Evolutionary conservation across 768 basidiomycete genomes (phyloP), one percentile per base, ranked within the genome.

Genomic region (Trametes cinnabarina): DNA sequence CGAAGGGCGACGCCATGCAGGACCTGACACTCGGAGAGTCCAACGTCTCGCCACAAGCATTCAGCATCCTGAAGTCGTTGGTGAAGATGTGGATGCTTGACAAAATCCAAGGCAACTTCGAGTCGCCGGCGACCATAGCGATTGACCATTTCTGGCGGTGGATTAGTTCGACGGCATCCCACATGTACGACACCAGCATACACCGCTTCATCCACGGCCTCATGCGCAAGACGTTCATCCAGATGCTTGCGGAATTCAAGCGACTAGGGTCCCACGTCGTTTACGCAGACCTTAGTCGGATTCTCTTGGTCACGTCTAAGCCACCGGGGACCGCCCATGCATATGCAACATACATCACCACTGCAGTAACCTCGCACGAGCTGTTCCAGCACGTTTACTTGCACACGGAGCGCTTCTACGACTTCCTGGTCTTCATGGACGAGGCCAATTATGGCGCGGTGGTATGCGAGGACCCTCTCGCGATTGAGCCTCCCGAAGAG

Each of bases 141-240:
- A 82, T 97, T 51, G 91, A 95, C 66, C 94, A 98, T 72, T 98
- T 98, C 75, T 98, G 95, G 94, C 80, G 97, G 41, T 99, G 97
- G 97, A 82, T 97, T 63, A 90, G 87, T 70, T 93, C 93, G 2
- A 85, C 82, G 42, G 79, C 86, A 5, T 90, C 94, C 17, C 81
- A 87, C 57, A 84, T 98, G 77, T 95, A 93, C 69, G 97, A 99
- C 68, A 87, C 94, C 1, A 88, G 92, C 57, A 79, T 99, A 6
- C 94, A 98, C 68, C 86, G 90, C 0, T 99, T 99, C 72, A 77
- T 98, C 9, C 89, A 95, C 64, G 91, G 94, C 14, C 82, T 98
- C 46, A 99, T 99, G 97, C 86, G 92, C 58, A 98, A 99, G 77
- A 94, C 92, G 0, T 98, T 98, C 75, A 90, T 97, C 55, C 97